Evolutionary conservation across 2,329 filamentous ascomycete species (phyloP), one percentile per base, ranked within the genome.

Genomic region (Ilyonectria sp.): DNA sequence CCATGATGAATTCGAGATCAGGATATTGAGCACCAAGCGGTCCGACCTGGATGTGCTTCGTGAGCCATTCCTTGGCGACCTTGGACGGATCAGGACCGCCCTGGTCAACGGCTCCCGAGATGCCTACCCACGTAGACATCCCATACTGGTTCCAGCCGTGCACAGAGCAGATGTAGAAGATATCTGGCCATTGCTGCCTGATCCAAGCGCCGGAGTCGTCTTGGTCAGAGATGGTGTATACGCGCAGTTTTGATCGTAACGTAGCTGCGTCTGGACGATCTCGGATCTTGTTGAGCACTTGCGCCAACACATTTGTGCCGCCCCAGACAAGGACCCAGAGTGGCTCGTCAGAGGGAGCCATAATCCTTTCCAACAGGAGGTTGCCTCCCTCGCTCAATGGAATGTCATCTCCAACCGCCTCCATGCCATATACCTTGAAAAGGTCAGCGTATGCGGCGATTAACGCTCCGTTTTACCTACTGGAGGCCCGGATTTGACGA

Each of bases 211-310:
- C 87, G 0, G 84, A 84, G 69, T 90, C 84, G 68, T 90, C 88
- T 69, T 90, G 88, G 69, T 90, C 88, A 4, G 86, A 88, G 62
- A 90, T 89, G 29, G 87, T 78, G 71, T 89, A 89, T 6, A 88
- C 81, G 11, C 86, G 80, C 2, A 89, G 74, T 67, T 83, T 84
- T 4, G 77, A 69, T 1, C 81, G 77, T 19, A 87, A 79, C 0
- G 60, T 62, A 0, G 78, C 75, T 0, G 81, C 75, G 1, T 84
- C 81, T 63, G n/a, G 72, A 63, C 33, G 75, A 67, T 69, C 67
- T 71, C 21, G 77, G 26, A 68, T 69, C 3, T 46, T 53, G 10
- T 69, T n/a, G 15, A 84, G 77, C 1, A 82, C 84, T 57, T 85
- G 82, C 1, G 86, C 86, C 2, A 89, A 80, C 0, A 84, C 82